phyloP scores from a whole-genome alignment of 768 basidiomycete genomes.

The Strobilomyces echinocephalus region DNA sequence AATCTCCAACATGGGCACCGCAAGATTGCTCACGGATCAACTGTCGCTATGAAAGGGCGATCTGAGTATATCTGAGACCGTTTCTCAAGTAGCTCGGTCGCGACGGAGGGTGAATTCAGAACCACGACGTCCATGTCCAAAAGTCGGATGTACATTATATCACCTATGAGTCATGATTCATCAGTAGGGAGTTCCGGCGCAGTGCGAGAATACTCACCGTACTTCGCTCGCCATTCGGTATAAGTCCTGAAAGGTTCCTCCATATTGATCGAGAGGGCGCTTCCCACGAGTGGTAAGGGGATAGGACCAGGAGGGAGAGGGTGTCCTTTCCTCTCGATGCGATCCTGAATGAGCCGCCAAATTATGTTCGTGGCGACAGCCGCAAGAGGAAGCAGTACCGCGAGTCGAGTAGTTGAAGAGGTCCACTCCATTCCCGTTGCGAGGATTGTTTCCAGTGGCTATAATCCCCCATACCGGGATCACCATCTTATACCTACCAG shows the following conservation, averaged over 20 bases:
- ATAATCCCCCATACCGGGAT: neutral
- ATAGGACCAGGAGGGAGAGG: conserved; percentile 21
- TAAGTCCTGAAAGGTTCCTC: conserved; percentile 17
- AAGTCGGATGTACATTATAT: conserved; percentile 46
- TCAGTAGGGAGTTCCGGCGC: neutral
- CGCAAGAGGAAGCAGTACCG: conserved; percentile 1
- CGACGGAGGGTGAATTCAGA: conserved; percentile 40
- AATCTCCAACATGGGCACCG: no score
- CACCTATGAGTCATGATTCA: conserved; percentile 25
- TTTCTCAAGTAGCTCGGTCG: conserved; percentile 43
- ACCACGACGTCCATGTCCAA: conserved; percentile 43
- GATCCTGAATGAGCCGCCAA: conserved; percentile 1
- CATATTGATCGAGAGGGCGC: conserved; percentile 10
- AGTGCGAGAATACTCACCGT: conserved; percentile 8
- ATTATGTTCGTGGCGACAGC: neutral
- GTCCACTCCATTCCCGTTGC: conserved; percentile 5
- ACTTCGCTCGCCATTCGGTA: conserved; percentile 12
- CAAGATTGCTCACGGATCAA: neutral
- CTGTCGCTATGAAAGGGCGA: conserved; percentile 36
- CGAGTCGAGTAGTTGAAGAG: conserved; percentile 4
- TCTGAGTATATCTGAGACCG: conserved; percentile 47
- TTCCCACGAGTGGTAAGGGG: conserved; percentile 19
- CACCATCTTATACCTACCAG: conserved; percentile 5
- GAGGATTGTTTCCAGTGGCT: neutral
- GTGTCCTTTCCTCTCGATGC: conserved; percentile 10